phyloP scores from a whole-genome alignment of 169 alveolate species.

The Theileria parva region DNA sequence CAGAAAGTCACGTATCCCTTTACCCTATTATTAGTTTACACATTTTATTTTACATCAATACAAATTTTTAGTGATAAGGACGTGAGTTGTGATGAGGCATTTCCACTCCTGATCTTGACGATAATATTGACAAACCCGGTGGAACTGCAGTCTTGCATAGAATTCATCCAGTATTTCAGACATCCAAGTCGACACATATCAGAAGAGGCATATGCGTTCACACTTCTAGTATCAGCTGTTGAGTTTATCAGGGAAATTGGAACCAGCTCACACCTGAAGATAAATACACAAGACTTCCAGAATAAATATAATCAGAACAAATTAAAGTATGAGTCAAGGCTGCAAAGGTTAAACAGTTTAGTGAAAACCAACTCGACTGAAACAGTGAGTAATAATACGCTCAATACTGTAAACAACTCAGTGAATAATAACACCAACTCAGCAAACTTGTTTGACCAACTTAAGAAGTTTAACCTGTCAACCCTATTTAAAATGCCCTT shows the following conservation, averaged over 20 bases:
- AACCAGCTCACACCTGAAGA: slow-evolving; percentile 37
- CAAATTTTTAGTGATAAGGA: slow-evolving; percentile 42
- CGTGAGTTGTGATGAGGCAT: slow-evolving; percentile 81
- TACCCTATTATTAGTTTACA: background rate
- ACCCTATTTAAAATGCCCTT: slow-evolving; percentile 35
- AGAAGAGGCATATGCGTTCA: slow-evolving; percentile 84
- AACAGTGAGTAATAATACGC: background rate
- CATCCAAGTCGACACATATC: slow-evolving; percentile 78
- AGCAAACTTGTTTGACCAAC: slow-evolving; percentile 21
- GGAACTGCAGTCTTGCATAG: slow-evolving; percentile 76
- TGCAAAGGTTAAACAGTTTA: slow-evolving; percentile 15
- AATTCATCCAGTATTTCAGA: slow-evolving; percentile 78
- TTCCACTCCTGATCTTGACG: slow-evolving; percentile 79
- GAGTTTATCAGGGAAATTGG: slow-evolving; percentile 68
- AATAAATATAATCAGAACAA: slow-evolving; percentile 24
- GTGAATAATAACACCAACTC: background rate
- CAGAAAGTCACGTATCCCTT: slow-evolving; percentile 49
- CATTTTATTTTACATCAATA: background rate
- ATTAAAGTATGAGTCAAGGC: slow-evolving; percentile 34
- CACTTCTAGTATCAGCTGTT: slow-evolving; percentile 82
- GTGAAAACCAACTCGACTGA: background rate
- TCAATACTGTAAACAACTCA: background rate
- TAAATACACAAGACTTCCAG: slow-evolving; percentile 46
- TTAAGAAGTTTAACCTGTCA: slow-evolving; percentile 47
- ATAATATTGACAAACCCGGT: slow-evolving; percentile 82